Evolutionary conservation across 2,329 filamentous ascomycete species (phyloP), one percentile per base, ranked within the genome.

Genomic region (Diaporthe velutina): DNA sequence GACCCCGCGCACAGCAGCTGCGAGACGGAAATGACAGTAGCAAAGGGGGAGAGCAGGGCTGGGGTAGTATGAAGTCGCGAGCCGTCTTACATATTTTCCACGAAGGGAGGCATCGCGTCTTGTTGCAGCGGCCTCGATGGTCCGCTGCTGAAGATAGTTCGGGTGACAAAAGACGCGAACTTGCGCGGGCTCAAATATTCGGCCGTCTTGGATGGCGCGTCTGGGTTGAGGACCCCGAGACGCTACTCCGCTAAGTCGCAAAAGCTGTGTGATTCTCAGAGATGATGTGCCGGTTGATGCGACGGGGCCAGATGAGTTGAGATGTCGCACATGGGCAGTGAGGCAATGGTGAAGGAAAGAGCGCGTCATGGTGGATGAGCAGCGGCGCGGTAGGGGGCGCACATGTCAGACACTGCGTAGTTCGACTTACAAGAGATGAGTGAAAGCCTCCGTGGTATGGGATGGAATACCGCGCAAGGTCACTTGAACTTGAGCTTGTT

Each of bases 91-190:
- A 74, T 35, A 13, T 71, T 67, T 28, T 75, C 71, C 33, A 66
- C 28, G 25, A 76, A 30, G 50, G 71, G 71, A 76, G 74, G 73
- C 74, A 76, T 76, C 22, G 45, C 58, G 60, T 70, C 60, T 25
- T 61, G 58, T 12, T 75, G 64, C 57, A 8, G 28, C 42, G 60
- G 28, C 58, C 38, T 52, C 19, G 30, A 45, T 28, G 58, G 28
- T 55, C 40, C 52, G 33, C 66, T 64, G n/a, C 17, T n/a, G 25
- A 75, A 58, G 48, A 74, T 35, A 19, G 64, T 73, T 60, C 71
- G 52, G 30, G 48, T 30, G n/a, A 75, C n/a, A 19, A 75, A 28
- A 33, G 74, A 75, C 35, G 54, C 71, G 70, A 75, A 52, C 40
- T 73, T 73, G 30, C 70, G 74, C 25, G 70, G 61, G 70, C 60